Percentiles rank a stretch among this genome's conserved stretches.
phyloP scores from a whole-genome alignment of 31 red algal species.

The Asparagopsis taxiformis region DNA sequence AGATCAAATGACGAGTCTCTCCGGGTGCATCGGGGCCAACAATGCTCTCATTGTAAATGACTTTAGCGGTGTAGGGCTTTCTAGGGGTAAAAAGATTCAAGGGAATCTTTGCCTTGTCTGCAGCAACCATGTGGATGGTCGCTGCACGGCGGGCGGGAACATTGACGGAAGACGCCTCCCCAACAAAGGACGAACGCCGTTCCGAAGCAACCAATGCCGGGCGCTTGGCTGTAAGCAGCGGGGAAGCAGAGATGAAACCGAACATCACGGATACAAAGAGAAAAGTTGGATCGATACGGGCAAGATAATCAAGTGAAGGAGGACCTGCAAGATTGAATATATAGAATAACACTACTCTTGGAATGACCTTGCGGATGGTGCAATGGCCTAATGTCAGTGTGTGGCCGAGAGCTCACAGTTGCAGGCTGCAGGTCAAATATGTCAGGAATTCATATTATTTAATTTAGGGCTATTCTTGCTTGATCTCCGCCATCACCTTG shows the following conservation, averaged over 20 bases:
- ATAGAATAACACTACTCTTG: no score
- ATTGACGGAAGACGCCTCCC: constrained; percentile 9
- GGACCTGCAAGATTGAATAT: no score
- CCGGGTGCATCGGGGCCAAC: constrained; percentile 90
- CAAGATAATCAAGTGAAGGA: no score
- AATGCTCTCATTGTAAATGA: constrained; percentile 89
- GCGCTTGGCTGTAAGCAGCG: constrained; percentile 21
- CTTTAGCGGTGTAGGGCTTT: constrained; percentile 69
- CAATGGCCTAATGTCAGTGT: no score
- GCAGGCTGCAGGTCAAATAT: no score
- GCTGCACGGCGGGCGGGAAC: constrained; percentile 15
- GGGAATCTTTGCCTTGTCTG: constrained; percentile 78
- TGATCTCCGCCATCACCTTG: no score
- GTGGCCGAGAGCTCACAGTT: no score
- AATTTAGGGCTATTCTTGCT: no score
- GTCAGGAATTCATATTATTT: no score
- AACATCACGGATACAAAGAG: constrained; percentile 50
- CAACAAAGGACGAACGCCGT: constrained; percentile 31
- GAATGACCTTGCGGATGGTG: no score
- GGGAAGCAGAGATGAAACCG: constrained; percentile 47
- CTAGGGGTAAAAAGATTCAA: constrained; percentile 91
- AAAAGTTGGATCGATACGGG: no score
- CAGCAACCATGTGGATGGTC: constrained; percentile 41
- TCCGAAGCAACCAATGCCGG: background rate
- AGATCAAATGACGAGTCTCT: constrained; percentile 94